Base-by-base conservation (phyloP, 148 eudicot genomes). In the Persicaria maculosa region DNA sequence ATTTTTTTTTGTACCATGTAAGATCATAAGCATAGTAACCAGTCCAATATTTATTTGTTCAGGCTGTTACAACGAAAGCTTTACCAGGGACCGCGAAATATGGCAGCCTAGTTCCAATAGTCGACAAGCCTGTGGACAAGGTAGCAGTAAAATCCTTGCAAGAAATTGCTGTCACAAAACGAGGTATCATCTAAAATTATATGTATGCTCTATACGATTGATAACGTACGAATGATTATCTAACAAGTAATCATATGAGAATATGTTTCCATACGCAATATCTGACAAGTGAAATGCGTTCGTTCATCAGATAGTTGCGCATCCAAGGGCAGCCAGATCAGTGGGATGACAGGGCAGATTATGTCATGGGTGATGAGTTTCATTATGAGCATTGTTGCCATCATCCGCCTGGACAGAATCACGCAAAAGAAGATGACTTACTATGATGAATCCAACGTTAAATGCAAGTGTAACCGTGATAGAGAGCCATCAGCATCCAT, bases 401-500 rank as follows among this genome's bases (percentile, higher is more conserved):
- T 65, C 46, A 65, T 65, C 70, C 70, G 44, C 6, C 46, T 36
- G 7, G 43, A 45, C n/a, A 12, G 9, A 6, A 14, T 40, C 6
- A 40, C 46, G 15, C 70, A 45, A 65, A 65, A 65, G 46, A 65
- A 16, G 70, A 8, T 65, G 9, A 65, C 47, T 5, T 65, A 65
- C 70, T 43, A 14, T 9, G 31, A 65, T 15, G 19, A 65, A 65
- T 36, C 47, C 45, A 43, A 65, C 4, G 46, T 65, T 6, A 14
- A 65, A 65, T 65, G 70, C 17, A 5, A 14, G 4, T 65, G 70
- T 0, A 20, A 20, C 80, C 83, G 71, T 61, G 76, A 4, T 78
- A 72, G 83, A 53, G 81, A 76, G 22, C 82, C 81, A n/a, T 80
- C 79, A 57, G 81, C 83, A 6, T 65, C 81, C 53, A 74, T 92